phyloP scores from a whole-genome alignment of 2,329 filamentous ascomycete species.

The Elsinoe ampelina region DNA sequence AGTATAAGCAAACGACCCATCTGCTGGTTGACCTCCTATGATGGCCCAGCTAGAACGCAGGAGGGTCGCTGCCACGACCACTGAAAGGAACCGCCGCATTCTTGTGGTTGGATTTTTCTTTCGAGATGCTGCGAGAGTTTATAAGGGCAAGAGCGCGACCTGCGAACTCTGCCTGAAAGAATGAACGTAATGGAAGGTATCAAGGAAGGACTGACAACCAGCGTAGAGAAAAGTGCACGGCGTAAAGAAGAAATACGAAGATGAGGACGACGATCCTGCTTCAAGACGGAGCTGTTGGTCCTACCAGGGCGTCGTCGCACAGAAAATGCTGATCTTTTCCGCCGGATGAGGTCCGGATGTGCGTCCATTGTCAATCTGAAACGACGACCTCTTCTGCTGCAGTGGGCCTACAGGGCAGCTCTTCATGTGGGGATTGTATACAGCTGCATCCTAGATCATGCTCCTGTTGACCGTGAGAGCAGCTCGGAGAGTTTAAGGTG shows the following conservation, averaged over 20 bases:
- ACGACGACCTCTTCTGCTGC: not conserved
- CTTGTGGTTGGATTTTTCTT: not conserved
- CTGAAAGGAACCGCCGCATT: not conserved
- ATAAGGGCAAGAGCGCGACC: not conserved
- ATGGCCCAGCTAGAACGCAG: not conserved
- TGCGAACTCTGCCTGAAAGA: not conserved
- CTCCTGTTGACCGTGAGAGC: too few species aligned
- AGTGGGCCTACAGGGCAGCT: too few species aligned
- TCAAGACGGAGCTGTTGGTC: not conserved
- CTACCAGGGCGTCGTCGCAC: not conserved
- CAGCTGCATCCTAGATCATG: too few species aligned
- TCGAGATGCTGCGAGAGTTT: not conserved
- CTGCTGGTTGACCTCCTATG: conserved; percentile 8
- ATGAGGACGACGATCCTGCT: not conserved
- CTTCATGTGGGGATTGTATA: too few species aligned
- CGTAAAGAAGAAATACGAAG: not conserved
- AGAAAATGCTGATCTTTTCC: conserved; percentile 5
- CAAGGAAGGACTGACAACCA: not conserved
- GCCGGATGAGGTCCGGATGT: not conserved
- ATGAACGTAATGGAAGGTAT: not conserved
- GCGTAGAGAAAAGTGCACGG: not conserved
- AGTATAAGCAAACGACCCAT: not conserved
- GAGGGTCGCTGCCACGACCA: not conserved
- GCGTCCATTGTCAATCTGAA: conserved; percentile 6
- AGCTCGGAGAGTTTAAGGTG: too few species aligned